A percentile compares a stretch with the other conserved stretches of the same genome.
Evolutionary conservation across 441 rosid genomes (phyloP).

Genomic region (Corymbia citriodora): DNA sequence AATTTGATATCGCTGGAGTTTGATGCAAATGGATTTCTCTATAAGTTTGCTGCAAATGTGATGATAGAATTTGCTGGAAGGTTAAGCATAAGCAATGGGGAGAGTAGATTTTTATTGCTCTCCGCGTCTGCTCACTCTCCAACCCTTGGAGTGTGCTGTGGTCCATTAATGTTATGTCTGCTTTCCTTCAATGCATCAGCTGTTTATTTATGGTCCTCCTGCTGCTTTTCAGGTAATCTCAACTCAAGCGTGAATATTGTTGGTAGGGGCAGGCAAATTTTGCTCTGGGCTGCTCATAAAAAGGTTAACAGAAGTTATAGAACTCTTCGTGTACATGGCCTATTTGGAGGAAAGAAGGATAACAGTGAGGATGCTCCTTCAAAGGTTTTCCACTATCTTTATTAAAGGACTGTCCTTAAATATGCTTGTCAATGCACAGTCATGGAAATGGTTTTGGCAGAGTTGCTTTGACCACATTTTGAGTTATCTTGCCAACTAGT

Average conservation of each 20-base stretch:
- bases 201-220: background rate
- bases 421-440: background rate
- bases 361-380: constrained; percentile 54
- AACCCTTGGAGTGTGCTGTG: background rate
- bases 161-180: background rate
- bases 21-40: background rate
- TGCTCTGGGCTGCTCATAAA: constrained; percentile 16
- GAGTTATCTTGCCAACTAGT: background rate
- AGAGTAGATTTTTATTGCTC: background rate
- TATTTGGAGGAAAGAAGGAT: constrained; percentile 74
- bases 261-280: constrained; percentile 19
- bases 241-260: constrained; percentile 28
- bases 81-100: background rate
- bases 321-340: background rate
- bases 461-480: background rate
- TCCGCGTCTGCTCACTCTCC: background rate
- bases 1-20: background rate
- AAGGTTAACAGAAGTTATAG: constrained; percentile 9
- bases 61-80: background rate
- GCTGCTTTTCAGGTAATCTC: constrained; percentile 29
- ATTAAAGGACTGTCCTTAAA: background rate
- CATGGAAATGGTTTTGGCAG: background rate
- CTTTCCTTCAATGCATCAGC: background rate
- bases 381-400: constrained; percentile 32
- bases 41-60: background rate